phyloP scores from a whole-genome alignment of 495 filamentous ascomycete species.

The Massariosphaeria phaeospora region DNA sequence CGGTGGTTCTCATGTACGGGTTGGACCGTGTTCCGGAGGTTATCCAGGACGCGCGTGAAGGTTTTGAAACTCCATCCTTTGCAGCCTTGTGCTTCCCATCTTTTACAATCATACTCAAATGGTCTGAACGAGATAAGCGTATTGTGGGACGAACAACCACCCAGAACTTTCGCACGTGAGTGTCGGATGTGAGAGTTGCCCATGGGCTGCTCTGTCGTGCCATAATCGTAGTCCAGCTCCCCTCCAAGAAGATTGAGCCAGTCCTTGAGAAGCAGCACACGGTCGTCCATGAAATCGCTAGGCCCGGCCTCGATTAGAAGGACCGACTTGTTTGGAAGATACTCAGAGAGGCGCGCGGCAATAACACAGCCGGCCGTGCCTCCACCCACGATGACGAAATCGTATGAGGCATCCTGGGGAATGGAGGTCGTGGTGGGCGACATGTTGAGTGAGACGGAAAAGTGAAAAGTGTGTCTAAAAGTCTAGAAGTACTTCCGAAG shows the following conservation, averaged over 20 bases:
- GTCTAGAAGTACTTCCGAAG: too few species aligned
- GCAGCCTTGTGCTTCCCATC: conserved; percentile 68
- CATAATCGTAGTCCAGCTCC: conserved; percentile 81
- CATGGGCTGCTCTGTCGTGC: conserved; percentile 71
- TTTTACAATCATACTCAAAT: conserved; percentile 70
- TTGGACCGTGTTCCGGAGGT: conserved; percentile 72
- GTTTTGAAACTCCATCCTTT: conserved; percentile 74
- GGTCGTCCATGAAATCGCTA: conserved; percentile 59
- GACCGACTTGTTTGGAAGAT: conserved; percentile 41
- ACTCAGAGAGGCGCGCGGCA: conserved; percentile 56
- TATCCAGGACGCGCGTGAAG: conserved; percentile 69
- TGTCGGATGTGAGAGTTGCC: conserved; percentile 80
- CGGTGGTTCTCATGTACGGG: conserved; percentile 70
- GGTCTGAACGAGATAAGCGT: conserved; percentile 81
- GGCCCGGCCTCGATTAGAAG: conserved; percentile 46
- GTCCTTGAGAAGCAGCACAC: conserved; percentile 68
- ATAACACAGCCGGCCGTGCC: conserved; percentile 87
- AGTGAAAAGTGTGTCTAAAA: too few species aligned
- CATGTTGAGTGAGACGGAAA: conserved; percentile 20
- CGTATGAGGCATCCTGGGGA: conserved; percentile 60
- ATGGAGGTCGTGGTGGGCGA: conserved; percentile 55
- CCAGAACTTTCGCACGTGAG: conserved; percentile 77
- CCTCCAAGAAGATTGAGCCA: conserved; percentile 74
- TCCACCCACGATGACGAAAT: conserved; percentile 82
- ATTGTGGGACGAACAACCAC: conserved; percentile 83